Evolutionary conservation across 306 rosid genomes (phyloP).

Genomic region (Malus fusca): DNA sequence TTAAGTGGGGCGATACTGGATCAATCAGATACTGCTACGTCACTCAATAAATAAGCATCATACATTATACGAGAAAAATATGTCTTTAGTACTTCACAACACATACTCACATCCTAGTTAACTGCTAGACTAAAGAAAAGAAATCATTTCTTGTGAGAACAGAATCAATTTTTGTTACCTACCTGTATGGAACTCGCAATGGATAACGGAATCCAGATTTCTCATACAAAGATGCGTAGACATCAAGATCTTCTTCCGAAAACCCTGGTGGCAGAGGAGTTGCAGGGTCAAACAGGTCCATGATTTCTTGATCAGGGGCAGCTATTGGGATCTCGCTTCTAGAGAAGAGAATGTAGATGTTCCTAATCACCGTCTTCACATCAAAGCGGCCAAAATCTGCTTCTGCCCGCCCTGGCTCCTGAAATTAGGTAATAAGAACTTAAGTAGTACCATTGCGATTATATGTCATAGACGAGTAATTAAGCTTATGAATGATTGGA

Average conservation of each 20-base stretch:
- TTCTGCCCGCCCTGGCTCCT: constrained; percentile 64
- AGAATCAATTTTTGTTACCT: neutral
- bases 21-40: neutral
- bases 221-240: constrained; percentile 38
- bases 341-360: constrained; percentile 54
- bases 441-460: neutral
- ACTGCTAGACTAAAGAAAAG: neutral
- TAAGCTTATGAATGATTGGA: too few species aligned
- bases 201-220: constrained; percentile 52
- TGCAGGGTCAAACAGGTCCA: constrained; percentile 49
- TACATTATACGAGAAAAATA: too few species aligned
- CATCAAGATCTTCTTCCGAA: constrained; percentile 48
- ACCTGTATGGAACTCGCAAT: constrained; percentile 63
- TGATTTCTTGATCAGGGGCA: constrained; percentile 40
- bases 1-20: neutral
- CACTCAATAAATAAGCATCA: neutral
- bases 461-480: too few species aligned
- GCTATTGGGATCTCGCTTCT: constrained; percentile 52
- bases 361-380: constrained; percentile 39
- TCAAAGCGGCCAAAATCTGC: constrained; percentile 50
- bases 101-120: neutral
- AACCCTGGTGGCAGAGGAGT: constrained; percentile 54
- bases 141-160: neutral
- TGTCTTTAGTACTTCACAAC: too few species aligned
- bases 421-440: neutral